phyloP scores from a whole-genome alignment of 305 asterid species.

The Fraxinus dipetala region DNA sequence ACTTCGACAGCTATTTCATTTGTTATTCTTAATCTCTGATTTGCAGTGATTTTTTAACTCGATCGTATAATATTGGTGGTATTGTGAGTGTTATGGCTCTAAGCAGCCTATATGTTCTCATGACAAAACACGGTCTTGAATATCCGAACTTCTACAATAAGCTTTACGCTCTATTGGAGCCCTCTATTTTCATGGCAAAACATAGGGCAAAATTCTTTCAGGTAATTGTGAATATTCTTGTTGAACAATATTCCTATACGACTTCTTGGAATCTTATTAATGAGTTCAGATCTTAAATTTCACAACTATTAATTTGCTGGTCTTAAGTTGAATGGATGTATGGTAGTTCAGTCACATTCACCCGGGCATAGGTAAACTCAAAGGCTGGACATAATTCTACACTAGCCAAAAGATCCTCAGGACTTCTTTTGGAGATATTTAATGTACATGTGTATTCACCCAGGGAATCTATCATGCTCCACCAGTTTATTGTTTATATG shows the following conservation, averaged over 20 bases:
- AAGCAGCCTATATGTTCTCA: constrained; percentile 74
- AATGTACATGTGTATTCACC: too few species aligned
- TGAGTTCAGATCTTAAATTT: not conserved
- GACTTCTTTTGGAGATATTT: too few species aligned
- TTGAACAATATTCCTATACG: not conserved
- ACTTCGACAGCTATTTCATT: constrained; percentile 2
- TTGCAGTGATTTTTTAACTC: constrained; percentile 92
- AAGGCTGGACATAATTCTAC: not conserved
- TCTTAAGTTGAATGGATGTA: constrained; percentile 16
- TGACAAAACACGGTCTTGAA: constrained; percentile 93
- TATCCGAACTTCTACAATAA: constrained; percentile 86
- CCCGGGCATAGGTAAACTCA: not conserved
- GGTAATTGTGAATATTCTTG: constrained; percentile 36
- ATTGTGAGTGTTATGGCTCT: constrained; percentile 96
- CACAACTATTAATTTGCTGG: constrained; percentile 13
- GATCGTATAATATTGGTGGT: constrained; percentile 89
- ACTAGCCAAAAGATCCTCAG: not conserved
- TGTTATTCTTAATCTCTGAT: constrained; percentile 16
- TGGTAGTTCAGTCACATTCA: not conserved
- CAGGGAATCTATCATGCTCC: not conserved
- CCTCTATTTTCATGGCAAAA: constrained; percentile 81
- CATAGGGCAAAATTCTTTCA: constrained; percentile 83
- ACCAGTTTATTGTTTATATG: not conserved
- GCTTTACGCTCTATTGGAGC: constrained; percentile 81
- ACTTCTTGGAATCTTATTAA: not conserved